Base-by-base conservation (phyloP, 208 protist species). In the Strigomonas oncopelti region DNA sequence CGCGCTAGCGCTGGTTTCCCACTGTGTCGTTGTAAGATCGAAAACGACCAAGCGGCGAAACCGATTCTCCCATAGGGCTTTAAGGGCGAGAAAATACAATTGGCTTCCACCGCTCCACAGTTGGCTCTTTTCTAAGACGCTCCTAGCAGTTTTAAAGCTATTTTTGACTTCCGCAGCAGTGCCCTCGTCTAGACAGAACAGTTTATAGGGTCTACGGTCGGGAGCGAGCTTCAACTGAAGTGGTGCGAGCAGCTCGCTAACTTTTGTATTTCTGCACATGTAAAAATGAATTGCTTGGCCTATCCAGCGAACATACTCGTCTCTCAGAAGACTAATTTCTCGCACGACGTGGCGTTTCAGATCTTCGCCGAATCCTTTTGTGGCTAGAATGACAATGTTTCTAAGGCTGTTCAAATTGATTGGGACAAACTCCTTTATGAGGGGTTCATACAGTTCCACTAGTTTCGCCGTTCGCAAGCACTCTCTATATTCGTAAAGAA, bases 281-380 rank as follows among this genome's bases (percentile, higher is more conserved):
- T 95, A 95, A 42, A 85, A 81, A 73, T 86, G 93, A 67, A 95
- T 83, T 51, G 70, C 75, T 42, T 87, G 55, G n/a, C 81, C 64
- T 67, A 77, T 72, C 60, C 78, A 80, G 18, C 71, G 65, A 54
- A 83, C 75, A 58, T 86, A 90, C 65, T 88, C 78, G 60, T 90
- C 81, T 54, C 80, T 88, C 5, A 95, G 65, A 25, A 81, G 66
- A 59, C 64, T 65, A n/a, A 91, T 81, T 48, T 91, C 85, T 0
- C 67, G 46, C 20, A 85, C 80, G 9, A 95, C 80, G 57, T 75
- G 65, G 61, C 83, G 68, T 52, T 78, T 83, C 28, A 77, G 81
- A 11, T 78, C 42, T 34, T 67, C 71, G 32, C 59, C 59, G 1
- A 82, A 63, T 13, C 86, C 84, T 46, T 69, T 61, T 22, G 85